phyloP scores from a whole-genome alignment of 768 basidiomycete genomes.

The Filobasidium wieringae region DNA sequence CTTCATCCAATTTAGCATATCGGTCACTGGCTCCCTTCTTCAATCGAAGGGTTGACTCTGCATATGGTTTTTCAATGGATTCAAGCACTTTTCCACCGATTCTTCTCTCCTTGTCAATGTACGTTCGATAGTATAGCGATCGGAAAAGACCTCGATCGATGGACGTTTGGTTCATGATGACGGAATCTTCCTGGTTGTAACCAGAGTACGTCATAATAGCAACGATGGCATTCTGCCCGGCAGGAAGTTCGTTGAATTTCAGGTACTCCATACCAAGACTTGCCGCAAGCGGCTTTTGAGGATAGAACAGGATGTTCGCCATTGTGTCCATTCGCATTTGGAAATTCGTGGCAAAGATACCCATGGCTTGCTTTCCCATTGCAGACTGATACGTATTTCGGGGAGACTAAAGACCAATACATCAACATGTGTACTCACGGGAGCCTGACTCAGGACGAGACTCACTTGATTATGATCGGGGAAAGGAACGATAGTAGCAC shows the following conservation, averaged over 20 bases:
- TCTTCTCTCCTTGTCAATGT: conserved; percentile 97
- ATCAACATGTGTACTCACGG: background rate
- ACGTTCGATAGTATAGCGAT: conserved; percentile 95
- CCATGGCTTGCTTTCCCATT: conserved; percentile 99
- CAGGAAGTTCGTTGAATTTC: conserved; percentile 94
- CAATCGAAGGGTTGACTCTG: conserved; percentile 86
- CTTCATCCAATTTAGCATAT: conserved; percentile 94
- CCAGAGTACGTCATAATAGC: conserved; percentile 98
- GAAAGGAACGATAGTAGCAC: conserved; percentile 98
- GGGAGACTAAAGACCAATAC: conserved; percentile 55
- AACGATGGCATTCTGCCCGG: conserved; percentile 98
- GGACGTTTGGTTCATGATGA: conserved; percentile 99
- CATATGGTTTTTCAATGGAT: conserved; percentile 90
- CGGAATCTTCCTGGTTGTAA: conserved; percentile 99
- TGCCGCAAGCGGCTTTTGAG: conserved; percentile 95
- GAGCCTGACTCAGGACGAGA: conserved; percentile 4
- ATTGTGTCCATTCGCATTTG: conserved; percentile 98
- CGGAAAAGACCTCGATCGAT: conserved; percentile 97
- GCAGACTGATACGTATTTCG: conserved; percentile 99
- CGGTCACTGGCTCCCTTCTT: conserved; percentile 68
- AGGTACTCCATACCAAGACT: conserved; percentile 99
- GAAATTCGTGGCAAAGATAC: conserved; percentile 95
- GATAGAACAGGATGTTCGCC: conserved; percentile 98
- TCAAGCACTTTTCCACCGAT: conserved; percentile 82
- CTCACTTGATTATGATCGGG: conserved; percentile 96